These are phyloP conservation scores for Thoreauomyces humboldtii DNA, from an alignment of 192 early-diverging fungal genomes.

Conservation along the genomic window DNA sequence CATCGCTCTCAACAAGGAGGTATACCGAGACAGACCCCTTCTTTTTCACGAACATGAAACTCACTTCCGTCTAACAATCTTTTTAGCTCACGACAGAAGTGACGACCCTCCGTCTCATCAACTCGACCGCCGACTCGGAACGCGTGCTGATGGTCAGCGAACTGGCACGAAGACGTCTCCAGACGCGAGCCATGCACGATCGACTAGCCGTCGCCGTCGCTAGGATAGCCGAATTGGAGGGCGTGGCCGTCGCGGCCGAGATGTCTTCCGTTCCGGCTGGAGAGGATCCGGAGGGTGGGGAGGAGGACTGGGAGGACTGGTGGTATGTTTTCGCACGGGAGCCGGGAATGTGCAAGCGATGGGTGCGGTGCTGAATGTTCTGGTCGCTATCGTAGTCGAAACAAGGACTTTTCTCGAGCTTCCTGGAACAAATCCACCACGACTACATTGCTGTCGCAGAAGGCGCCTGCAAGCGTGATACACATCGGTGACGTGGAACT, in stretches of 20 bases:
- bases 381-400: conserved; percentile 7
- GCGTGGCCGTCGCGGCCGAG: background rate
- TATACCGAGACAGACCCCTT: no score
- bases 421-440: conserved; percentile 43
- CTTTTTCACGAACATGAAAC: no score
- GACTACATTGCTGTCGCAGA: conserved; percentile 34
- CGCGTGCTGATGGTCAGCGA: conserved; percentile 30
- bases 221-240: conserved; percentile 6
- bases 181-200: conserved; percentile 20
- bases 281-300: conserved; percentile 1
- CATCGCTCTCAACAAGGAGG: conserved; percentile 25
- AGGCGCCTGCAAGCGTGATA: conserved; percentile 36
- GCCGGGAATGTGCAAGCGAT: no score
- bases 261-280: background rate
- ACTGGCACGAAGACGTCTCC: conserved; percentile 31
- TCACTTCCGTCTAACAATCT: no score
- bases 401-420: conserved; percentile 11
- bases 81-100: conserved; percentile 31
- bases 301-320: conserved; percentile 40
- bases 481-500: conserved; percentile 30
- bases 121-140: conserved; percentile 24
- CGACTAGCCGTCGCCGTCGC: conserved; percentile 1
- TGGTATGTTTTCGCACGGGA: conserved; percentile 25
- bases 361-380: background rate
- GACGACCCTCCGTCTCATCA: conserved; percentile 19